A percentile compares a stretch with the other conserved stretches of the same genome.
These are phyloP conservation scores for Mycena alexandri DNA, from an alignment of 768 basidiomycete species.

Conservation along the genomic window DNA sequence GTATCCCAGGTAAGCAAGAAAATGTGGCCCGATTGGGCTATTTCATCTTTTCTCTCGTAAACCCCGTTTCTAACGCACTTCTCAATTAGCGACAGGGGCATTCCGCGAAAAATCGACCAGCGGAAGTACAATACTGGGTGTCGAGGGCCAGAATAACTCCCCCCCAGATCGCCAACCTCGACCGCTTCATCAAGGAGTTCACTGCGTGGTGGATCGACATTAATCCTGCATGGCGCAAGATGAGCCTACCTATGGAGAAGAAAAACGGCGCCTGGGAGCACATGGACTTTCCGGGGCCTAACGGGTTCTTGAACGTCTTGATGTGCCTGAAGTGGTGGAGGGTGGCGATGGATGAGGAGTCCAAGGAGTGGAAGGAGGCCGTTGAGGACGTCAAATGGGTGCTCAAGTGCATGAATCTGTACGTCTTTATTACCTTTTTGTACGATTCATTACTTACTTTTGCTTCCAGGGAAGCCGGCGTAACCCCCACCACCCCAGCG, in stretches of 20 bases:
- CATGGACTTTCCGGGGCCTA: not conserved
- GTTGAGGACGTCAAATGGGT: not conserved
- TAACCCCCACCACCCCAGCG: no score
- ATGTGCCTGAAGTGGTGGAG: slow-evolving; percentile 8
- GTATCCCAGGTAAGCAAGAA: not conserved
- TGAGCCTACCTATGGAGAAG: not conserved
- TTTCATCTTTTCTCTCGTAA: no score
- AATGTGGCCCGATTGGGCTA: no score
- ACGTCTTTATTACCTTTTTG: not conserved
- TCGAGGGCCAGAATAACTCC: no score
- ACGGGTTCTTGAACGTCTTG: slow-evolving; percentile 4
- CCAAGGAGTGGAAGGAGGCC: not conserved
- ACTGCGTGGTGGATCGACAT: not conserved
- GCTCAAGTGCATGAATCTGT: not conserved
- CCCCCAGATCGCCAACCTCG: not conserved
- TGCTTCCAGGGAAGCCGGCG: no score
- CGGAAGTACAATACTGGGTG: no score
- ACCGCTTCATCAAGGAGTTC: not conserved
- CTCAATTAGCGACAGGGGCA: no score
- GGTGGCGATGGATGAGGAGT: not conserved
- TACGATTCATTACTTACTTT: no score
- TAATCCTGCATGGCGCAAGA: not conserved
- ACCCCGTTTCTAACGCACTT: no score
- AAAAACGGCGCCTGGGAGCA: not conserved
- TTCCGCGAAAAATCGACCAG: no score